Percentiles rank a stretch among this genome's conserved stretches.
Evolutionary conservation across 331 rosid genomes (phyloP).

Genomic region (Acacia concinna): DNA sequence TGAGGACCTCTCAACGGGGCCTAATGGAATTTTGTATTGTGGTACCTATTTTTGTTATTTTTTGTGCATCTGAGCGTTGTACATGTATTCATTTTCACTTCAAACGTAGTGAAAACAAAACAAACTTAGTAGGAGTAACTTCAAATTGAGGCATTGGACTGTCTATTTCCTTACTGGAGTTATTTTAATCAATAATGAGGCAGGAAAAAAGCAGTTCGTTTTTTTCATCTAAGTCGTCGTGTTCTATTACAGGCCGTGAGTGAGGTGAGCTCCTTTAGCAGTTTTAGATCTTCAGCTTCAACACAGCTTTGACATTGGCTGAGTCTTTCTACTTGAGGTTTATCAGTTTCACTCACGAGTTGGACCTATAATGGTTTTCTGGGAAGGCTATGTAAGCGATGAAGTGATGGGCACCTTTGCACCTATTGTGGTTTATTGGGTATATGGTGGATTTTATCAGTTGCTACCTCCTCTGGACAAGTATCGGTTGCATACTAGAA

Average conservation of each 20-base stretch:
- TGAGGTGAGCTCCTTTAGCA: constrained; percentile 34
- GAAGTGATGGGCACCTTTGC: constrained; percentile 88
- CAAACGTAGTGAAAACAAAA: not conserved
- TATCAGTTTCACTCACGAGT: not conserved
- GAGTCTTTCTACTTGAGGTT: constrained; percentile 24
- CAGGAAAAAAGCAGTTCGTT: too few species aligned
- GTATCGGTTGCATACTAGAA: constrained; percentile 68
- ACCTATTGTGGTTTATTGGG: constrained; percentile 85
- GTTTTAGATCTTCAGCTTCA: constrained; percentile 45
- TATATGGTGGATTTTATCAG: constrained; percentile 78
- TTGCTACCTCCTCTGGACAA: constrained; percentile 65
- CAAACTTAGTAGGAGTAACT: not conserved
- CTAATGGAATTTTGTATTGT: not conserved
- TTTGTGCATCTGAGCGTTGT: not conserved
- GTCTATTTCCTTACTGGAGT: too few species aligned
- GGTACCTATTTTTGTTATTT: not conserved
- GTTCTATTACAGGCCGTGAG: constrained; percentile 44
- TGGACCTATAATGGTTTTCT: constrained; percentile 61
- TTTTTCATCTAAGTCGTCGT: constrained; percentile 13
- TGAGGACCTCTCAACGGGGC: not conserved
- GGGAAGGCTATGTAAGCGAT: constrained; percentile 81
- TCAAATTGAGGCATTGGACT: not conserved
- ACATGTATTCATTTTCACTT: not conserved
- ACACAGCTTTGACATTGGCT: constrained; percentile 41
- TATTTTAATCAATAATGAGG: too few species aligned